Evolutionary conservation across 2,329 filamentous ascomycete species (phyloP).

Genomic region (Cordyceps javanica): DNA sequence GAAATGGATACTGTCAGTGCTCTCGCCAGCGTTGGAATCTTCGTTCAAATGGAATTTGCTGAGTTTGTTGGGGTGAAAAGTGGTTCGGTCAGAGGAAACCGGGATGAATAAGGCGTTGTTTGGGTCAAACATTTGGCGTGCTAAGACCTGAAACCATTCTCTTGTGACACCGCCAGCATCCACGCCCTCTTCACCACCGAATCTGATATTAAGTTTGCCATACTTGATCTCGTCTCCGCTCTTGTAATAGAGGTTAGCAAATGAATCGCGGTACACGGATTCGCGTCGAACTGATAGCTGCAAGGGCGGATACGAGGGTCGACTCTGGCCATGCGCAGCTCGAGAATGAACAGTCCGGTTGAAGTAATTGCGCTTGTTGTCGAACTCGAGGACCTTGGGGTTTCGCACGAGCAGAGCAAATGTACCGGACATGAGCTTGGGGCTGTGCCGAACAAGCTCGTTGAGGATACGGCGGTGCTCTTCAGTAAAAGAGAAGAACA

Average conservation of each 20-base stretch:
- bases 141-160: conserved; percentile 98
- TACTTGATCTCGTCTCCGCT: conserved; percentile 96
- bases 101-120: conserved; percentile 96
- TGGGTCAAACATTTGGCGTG: conserved; percentile 97
- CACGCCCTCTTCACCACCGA: conserved; percentile 95
- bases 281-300: conserved; percentile 88
- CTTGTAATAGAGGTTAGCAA: conserved; percentile 98
- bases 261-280: conserved; percentile 96
- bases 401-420: conserved; percentile 96
- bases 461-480: conserved; percentile 97
- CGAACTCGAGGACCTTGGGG: conserved; percentile 96
- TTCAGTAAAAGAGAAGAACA: conserved; percentile 97
- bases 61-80: conserved; percentile 95
- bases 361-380: conserved; percentile 99
- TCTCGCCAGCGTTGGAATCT: conserved; percentile 63
- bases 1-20: conserved; percentile 95
- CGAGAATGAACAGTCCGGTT: conserved; percentile 78
- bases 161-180: conserved; percentile 95
- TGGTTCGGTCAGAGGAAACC: conserved; percentile 93
- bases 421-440: conserved; percentile 96
- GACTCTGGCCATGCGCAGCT: conserved; percentile 60
- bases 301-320: conserved; percentile 64
- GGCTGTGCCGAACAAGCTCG: conserved; percentile 92
- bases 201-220: conserved; percentile 94
- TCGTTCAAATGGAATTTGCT: conserved; percentile 38